phyloP scores from a whole-genome alignment of 208 protist species.

The Trypanosomatidae sp. region DNA sequence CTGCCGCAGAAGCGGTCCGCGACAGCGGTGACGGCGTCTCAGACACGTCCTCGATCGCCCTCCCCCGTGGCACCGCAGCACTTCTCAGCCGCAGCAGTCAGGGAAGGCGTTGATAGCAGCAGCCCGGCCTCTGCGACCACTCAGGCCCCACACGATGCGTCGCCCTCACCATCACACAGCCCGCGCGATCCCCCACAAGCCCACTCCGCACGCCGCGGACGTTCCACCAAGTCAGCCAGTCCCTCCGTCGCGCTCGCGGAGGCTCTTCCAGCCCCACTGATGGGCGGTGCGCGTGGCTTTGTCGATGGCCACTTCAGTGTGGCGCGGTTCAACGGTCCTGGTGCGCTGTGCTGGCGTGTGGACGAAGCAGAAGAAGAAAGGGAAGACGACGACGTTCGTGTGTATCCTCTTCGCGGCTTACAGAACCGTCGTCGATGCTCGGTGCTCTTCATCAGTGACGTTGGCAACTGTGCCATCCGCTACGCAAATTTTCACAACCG shows the following conservation, averaged over 20 bases:
- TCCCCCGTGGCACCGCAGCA: no score
- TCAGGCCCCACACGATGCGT: no score
- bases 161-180: no score
- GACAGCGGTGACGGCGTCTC: no score
- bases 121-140: no score
- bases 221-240: slow-evolving; percentile 15
- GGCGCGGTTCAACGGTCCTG: slow-evolving; percentile 56
- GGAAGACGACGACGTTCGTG: neutral
- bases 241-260: slow-evolving; percentile 21
- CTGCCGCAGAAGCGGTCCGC: no score
- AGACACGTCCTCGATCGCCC: no score
- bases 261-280: slow-evolving; percentile 25
- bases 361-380: slow-evolving; percentile 17
- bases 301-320: slow-evolving; percentile 70
- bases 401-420: neutral
- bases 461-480: slow-evolving; percentile 70
- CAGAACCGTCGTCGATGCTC: slow-evolving; percentile 16
- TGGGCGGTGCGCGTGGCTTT: slow-evolving; percentile 58
- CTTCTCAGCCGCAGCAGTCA: no score
- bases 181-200: no score
- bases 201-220: neutral
- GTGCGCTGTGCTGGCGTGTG: slow-evolving; percentile 70
- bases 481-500: slow-evolving; percentile 61
- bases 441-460: slow-evolving; percentile 82
- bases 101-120: no score